These are phyloP conservation scores for Phanerochaete carnosa DNA, from an alignment of 768 basidiomycete genomes.

Conservation along the genomic window DNA sequence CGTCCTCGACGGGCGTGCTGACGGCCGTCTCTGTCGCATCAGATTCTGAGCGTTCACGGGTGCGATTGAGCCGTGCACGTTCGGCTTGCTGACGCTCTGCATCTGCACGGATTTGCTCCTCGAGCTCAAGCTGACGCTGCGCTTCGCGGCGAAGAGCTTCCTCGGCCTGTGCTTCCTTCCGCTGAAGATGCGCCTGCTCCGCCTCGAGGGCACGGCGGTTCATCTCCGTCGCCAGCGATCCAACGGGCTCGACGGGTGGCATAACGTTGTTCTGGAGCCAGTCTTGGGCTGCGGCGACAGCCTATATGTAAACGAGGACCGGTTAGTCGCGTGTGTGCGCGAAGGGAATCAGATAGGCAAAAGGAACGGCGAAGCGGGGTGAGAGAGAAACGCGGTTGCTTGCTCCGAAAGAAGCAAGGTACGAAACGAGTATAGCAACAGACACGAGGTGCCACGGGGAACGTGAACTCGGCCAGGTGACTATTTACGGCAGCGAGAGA, in stretches of 20 bases:
- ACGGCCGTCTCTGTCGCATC: constrained; percentile 65
- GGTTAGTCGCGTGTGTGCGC: background rate
- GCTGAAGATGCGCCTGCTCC: constrained; percentile 56
- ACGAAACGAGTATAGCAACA: background rate
- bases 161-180: constrained; percentile 54
- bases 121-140: constrained; percentile 54
- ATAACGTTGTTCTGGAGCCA: constrained; percentile 61
- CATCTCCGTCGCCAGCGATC: constrained; percentile 80
- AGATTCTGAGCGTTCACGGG: constrained; percentile 62
- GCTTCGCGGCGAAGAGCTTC: constrained; percentile 47
- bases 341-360: background rate
- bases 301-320: background rate
- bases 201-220: constrained; percentile 66
- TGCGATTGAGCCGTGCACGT: constrained; percentile 47
- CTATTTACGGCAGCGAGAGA: background rate
- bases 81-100: constrained; percentile 55
- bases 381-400: background rate
- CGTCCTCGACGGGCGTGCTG: constrained; percentile 27
- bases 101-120: constrained; percentile 66
- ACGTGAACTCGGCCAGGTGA: background rate
- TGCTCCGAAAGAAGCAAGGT: background rate
- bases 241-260: constrained; percentile 55
- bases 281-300: constrained; percentile 45
- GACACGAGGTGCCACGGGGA: background rate
- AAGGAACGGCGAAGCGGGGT: background rate